Evolutionary conservation across 331 rosid species (phyloP), one percentile per base, ranked within the genome.

Genomic region (Ulmus americana): DNA sequence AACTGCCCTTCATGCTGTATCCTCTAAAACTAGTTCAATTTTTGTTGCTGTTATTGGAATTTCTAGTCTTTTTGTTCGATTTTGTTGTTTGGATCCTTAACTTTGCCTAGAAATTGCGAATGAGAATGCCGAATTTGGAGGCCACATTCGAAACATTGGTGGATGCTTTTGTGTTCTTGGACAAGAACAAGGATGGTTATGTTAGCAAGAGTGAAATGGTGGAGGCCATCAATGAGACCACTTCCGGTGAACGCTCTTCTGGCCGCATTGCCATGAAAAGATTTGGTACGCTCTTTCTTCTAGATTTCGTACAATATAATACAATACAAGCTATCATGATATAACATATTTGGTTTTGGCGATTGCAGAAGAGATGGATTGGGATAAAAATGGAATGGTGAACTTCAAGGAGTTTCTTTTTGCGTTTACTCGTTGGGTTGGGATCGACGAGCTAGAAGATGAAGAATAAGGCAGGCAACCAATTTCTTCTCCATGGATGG

Each of bases 381-480:
- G 97, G 97, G 96, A 91, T 67, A 85, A 80, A 65, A 91, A 91
- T 77, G 97, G 97, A 80, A 91, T 88, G 97, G 97, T 91, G 64
- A 91, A 84, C 87, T 85, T 88, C 66, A 91, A 89, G 81, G 98
- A 94, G 69, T 94, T 89, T 74, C 95, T 94, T 60, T 94, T 94
- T 9, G 95, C 97, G 6, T 89, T 89, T 69, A 94, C 95, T 5
- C 65, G 95, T 43, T 94, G 98, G 97, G 85, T 89, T 15, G 98
- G 98, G 59, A 89, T 94, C 15, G 97, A 82, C 28, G 97, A 91
- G 14, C 14, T 44, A 6, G 98, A 92, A 38, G 96, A 91, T 1
- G 95, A 87, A 60, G 95, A 88, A 53, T 73, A 77, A 39, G 71
- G 35, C 3, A 28, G 35, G 35, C 35, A 28, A 2, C 35, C 35